Evolutionary conservation across 257 asterid genomes (phyloP).

Genomic region (Jasminum sambac): DNA sequence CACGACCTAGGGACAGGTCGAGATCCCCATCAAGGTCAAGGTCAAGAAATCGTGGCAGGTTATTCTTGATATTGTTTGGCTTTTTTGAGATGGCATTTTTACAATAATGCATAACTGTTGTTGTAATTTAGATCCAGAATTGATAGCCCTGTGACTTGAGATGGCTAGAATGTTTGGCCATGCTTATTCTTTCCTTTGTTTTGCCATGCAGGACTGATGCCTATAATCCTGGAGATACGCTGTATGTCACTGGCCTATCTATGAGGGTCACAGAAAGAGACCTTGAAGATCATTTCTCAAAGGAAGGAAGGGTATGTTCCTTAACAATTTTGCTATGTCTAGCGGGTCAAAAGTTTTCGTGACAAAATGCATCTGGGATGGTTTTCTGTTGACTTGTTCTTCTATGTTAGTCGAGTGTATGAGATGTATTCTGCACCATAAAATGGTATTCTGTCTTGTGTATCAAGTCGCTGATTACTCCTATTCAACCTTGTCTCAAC

Average conservation of each 20-base stretch:
- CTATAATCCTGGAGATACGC: conserved; percentile 74
- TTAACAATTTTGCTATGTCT: background rate
- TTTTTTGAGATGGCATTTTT: conserved; percentile 1
- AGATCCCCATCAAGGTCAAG: conserved; percentile 62
- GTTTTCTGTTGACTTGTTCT: background rate
- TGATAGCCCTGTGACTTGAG: background rate
- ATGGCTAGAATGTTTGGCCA: conserved; percentile 4
- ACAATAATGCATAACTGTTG: background rate
- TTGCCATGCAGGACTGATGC: conserved; percentile 43
- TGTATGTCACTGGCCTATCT: conserved; percentile 94
- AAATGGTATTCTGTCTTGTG: background rate
- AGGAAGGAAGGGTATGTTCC: conserved; percentile 86
- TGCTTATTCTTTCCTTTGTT: conserved; percentile 1
- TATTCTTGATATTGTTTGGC: conserved; percentile 12
- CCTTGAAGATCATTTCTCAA: conserved; percentile 94
- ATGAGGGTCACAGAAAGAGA: conserved; percentile 94
- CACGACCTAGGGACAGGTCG: conserved; percentile 51
- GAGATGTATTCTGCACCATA: background rate
- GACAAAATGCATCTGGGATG: background rate
- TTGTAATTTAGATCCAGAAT: background rate
- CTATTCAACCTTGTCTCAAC: background rate
- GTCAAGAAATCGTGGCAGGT: conserved; percentile 81
- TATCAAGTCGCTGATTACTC: background rate
- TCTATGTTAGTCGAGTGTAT: background rate
- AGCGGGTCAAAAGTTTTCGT: background rate